Conservation (phyloP, 2,329 filamentous ascomycete genomes). For the Ophiostoma quercus region DNA sequence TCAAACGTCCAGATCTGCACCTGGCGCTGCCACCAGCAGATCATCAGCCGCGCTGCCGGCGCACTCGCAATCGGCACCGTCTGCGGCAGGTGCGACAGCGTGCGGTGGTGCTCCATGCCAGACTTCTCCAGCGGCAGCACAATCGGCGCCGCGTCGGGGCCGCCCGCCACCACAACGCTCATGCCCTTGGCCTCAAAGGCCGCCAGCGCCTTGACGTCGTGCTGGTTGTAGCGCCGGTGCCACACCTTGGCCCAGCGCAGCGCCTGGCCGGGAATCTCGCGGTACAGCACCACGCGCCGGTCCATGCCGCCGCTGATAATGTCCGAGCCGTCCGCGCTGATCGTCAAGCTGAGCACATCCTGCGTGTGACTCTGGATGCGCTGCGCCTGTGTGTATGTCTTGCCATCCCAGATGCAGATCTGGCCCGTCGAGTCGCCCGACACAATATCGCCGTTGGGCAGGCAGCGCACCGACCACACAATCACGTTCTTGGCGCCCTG, state of each 20-base stretch:
- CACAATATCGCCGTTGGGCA: slow-evolving; percentile 83
- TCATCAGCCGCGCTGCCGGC: slow-evolving; percentile 64
- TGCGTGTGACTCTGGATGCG: slow-evolving; percentile 81
- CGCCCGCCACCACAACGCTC: slow-evolving; percentile 87
- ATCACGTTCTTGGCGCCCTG: slow-evolving; percentile 70
- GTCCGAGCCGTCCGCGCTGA: slow-evolving; percentile 70
- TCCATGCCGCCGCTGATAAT: slow-evolving; percentile 93
- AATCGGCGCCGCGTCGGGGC: slow-evolving; percentile 78
- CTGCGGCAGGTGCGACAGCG: slow-evolving; percentile 79
- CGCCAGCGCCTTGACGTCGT: slow-evolving; percentile 93
- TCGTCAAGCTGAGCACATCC: slow-evolving; percentile 83
- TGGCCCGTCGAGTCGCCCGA: slow-evolving; percentile 94
- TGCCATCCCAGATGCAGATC: slow-evolving; percentile 87
- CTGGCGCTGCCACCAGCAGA: slow-evolving; percentile 90
- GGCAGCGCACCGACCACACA: slow-evolving; percentile 87
- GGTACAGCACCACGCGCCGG: slow-evolving; percentile 77
- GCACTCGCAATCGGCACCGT: slow-evolving; percentile 68
- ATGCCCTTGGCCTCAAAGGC: slow-evolving; percentile 78
- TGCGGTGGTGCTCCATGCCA: slow-evolving; percentile 73
- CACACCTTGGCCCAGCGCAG: slow-evolving; percentile 77
- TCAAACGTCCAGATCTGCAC: slow-evolving; percentile 71
- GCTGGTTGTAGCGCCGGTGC: slow-evolving; percentile 80
- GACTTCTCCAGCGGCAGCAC: slow-evolving; percentile 74
- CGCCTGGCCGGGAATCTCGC: slow-evolving; percentile 47
- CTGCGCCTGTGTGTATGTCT: slow-evolving; percentile 83